A percentile compares a stretch with the other conserved stretches of the same genome.
These are phyloP conservation scores for Isoetes taiwanensis DNA, from an alignment of 75 land plant genomes.

Conservation along the genomic window DNA sequence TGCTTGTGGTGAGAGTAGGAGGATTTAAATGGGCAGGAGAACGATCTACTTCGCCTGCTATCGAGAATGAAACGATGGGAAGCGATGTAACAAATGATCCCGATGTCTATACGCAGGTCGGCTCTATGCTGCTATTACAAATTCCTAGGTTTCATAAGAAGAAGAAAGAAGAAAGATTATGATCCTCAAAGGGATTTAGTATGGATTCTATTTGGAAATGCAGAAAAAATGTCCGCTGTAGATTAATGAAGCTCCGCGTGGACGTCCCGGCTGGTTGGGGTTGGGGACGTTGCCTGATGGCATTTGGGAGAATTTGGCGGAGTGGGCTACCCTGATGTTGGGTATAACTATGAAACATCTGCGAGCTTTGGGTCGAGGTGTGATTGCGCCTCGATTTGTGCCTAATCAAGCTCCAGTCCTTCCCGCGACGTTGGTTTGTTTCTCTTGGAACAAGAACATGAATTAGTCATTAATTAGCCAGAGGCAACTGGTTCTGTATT, in stretches of 20 bases:
- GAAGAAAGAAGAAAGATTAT: conserved; percentile 13
- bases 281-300: conserved; percentile 60
- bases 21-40: no score
- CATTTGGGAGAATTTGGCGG: conserved; percentile 66
- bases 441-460: background rate
- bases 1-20: no score
- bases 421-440: conserved; percentile 45
- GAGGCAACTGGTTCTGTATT: background rate
- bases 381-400: conserved; percentile 42
- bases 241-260: background rate
- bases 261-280: no score
- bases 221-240: no score
- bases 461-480: no score
- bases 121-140: conserved; percentile 31
- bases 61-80: conserved; percentile 42
- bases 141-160: conserved; percentile 25
- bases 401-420: conserved; percentile 31
- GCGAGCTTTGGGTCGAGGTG: conserved; percentile 48
- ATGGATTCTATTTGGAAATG: conserved; percentile 54
- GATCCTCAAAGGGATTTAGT: conserved; percentile 1
- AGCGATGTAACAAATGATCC: conserved; percentile 20
- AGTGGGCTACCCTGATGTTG: conserved; percentile 94
- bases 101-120: conserved; percentile 78
- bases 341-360: conserved; percentile 81
- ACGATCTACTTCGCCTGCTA: conserved; percentile 66